phyloP scores from a whole-genome alignment of 208 protist genomes.

The Crithidia bombi region DNA sequence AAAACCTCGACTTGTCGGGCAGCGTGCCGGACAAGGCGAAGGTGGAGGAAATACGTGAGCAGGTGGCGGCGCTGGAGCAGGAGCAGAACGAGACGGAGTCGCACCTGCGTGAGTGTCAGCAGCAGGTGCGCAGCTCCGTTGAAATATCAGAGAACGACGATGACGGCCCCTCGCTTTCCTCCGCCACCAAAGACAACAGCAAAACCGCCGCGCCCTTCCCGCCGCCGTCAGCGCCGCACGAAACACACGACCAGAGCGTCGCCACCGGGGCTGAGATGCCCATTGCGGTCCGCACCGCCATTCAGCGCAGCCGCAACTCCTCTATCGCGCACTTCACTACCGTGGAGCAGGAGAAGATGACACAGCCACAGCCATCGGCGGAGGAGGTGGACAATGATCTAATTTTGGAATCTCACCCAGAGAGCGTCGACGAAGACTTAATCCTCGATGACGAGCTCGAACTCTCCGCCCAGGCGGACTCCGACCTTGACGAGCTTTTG shows the following conservation, averaged over 20 bases:
- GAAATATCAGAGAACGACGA: constrained; percentile 20
- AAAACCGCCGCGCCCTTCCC: neutral
- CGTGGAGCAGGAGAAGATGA: neutral
- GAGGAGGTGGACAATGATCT: constrained; percentile 24
- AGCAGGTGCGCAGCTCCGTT: constrained; percentile 16
- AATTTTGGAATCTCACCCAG: constrained; percentile 5
- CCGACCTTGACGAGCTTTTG: constrained; percentile 39
- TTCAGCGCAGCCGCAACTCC: constrained; percentile 19
- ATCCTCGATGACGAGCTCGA: constrained; percentile 29
- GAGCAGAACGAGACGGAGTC: constrained; percentile 48
- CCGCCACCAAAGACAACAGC: constrained; percentile 10
- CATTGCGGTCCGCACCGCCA: constrained; percentile 16
- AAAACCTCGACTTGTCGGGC: constrained; percentile 22
- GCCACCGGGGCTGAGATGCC: constrained; percentile 15
- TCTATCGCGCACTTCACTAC: constrained; percentile 5
- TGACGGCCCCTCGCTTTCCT: constrained; percentile 23
- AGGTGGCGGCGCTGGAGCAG: constrained; percentile 68
- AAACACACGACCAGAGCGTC: neutral
- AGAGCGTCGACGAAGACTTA: constrained; percentile 24
- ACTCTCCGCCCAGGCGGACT: constrained; percentile 28
- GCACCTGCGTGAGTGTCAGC: constrained; percentile 31
- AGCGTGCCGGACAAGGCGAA: constrained; percentile 20
- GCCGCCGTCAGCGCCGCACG: neutral
- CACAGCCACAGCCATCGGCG: neutral
- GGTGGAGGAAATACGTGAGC: constrained; percentile 59